Conservation (phyloP, 768 basidiomycete species). For the Gloeopeniophorella convolvens region DNA sequence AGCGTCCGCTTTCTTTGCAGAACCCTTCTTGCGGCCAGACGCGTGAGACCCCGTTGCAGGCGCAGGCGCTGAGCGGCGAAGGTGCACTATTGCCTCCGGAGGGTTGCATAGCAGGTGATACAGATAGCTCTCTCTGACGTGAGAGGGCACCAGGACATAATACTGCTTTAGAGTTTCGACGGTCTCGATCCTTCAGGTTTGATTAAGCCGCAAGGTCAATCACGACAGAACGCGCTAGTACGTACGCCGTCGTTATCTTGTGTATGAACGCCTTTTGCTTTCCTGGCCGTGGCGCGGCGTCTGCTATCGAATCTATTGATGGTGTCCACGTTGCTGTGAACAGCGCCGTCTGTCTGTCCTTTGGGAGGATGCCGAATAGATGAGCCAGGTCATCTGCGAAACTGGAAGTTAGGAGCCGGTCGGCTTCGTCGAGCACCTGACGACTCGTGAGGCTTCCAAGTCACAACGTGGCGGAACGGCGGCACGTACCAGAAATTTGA, state of each 20-base stretch:
- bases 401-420: constrained; percentile 81
- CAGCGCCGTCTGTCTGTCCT: constrained; percentile 88
- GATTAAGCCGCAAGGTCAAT: constrained; percentile 8
- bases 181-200: constrained; percentile 65
- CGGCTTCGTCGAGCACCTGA: constrained; percentile 94
- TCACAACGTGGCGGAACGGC: neutral
- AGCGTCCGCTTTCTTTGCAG: constrained; percentile 22
- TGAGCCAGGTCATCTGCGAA: constrained; percentile 81
- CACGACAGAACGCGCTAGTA: constrained; percentile 11
- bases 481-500: constrained; percentile 72
- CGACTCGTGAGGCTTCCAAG: neutral
- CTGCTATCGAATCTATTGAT: constrained; percentile 72
- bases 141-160: constrained; percentile 90
- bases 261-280: constrained; percentile 87
- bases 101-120: constrained; percentile 87
- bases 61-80: constrained; percentile 44
- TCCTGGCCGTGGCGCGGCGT: constrained; percentile 66
- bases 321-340: constrained; percentile 94
- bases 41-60: constrained; percentile 26
- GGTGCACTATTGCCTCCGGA: constrained; percentile 65
- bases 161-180: constrained; percentile 82
- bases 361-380: constrained; percentile 71
- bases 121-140: constrained; percentile 89
- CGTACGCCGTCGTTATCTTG: constrained; percentile 66
- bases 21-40: constrained; percentile 24